Evolutionary conservation across 2,329 filamentous ascomycete genomes (phyloP).

Genomic region (Huntiella abstrusa): DNA sequence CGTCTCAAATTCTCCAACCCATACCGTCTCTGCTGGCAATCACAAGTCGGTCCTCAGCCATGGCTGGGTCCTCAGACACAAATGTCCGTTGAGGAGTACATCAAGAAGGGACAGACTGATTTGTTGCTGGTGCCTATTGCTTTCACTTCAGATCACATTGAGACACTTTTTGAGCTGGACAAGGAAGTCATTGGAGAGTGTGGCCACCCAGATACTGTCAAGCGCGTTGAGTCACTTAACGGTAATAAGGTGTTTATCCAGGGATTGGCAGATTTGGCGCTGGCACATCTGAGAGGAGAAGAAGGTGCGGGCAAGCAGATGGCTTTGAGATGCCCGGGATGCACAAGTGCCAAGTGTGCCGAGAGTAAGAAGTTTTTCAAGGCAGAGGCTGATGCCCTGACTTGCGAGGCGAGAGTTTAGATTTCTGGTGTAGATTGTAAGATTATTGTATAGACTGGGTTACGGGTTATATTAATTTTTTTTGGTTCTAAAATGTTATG

Average conservation of each 20-base stretch:
- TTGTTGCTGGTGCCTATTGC: constrained; percentile 85
- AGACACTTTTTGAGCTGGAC: constrained; percentile 88
- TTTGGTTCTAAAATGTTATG: too few species aligned
- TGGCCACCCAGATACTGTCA: constrained; percentile 58
- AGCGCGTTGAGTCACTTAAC: constrained; percentile 82
- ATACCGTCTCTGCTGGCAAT: constrained; percentile 93
- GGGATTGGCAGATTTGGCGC: constrained; percentile 73
- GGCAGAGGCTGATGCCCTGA: constrained; percentile 3
- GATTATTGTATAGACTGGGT: too few species aligned
- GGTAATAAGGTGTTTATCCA: constrained; percentile 79
- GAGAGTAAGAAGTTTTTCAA: constrained; percentile 55
- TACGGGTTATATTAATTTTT: too few species aligned
- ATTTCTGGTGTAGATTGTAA: too few species aligned
- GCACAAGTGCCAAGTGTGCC: constrained; percentile 71
- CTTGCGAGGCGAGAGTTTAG: not conserved
- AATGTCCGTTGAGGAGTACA: constrained; percentile 70
- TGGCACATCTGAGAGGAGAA: constrained; percentile 53
- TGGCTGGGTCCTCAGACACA: constrained; percentile 93
- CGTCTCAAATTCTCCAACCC: constrained; percentile 72
- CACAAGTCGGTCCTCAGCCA: constrained; percentile 83
- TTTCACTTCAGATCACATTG: constrained; percentile 98
- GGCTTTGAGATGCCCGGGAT: constrained; percentile 79
- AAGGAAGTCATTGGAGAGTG: constrained; percentile 85
- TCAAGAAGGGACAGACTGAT: constrained; percentile 81
- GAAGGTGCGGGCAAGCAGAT: constrained; percentile 60